Conservation (phyloP, 495 filamentous ascomycete genomes). For the Pseudoneurospora amorphoporcata region DNA sequence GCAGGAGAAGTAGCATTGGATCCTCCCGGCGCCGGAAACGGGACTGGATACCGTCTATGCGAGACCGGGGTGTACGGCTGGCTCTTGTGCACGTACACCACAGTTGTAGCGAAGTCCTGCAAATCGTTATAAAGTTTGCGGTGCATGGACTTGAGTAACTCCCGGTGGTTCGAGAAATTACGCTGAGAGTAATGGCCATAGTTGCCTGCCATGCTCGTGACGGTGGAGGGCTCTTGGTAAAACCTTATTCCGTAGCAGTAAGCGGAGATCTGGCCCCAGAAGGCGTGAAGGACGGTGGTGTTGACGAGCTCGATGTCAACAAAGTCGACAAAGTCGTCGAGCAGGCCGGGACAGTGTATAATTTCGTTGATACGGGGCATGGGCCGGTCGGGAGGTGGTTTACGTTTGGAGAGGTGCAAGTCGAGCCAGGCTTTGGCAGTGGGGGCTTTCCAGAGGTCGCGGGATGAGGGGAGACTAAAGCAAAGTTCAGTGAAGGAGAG, state of each 20-base stretch:
- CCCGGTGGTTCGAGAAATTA: constrained; percentile 2
- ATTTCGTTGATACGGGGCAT: constrained; percentile 10
- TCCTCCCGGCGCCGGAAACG: constrained; percentile 17
- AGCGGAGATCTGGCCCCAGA: constrained; percentile 44
- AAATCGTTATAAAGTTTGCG: constrained; percentile 12
- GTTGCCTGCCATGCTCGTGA: not conserved
- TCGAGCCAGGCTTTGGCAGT: constrained; percentile 41
- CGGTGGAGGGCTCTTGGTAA: constrained; percentile 4
- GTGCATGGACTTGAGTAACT: constrained; percentile 6
- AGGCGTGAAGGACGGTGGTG: constrained; percentile 37
- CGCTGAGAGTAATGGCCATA: not conserved
- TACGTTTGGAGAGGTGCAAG: constrained; percentile 21
- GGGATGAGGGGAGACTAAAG: constrained; percentile 40
- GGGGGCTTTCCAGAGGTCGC: constrained; percentile 41
- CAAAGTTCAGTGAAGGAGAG: constrained; percentile 49
- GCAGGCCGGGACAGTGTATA: constrained; percentile 17
- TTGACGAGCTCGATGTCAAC: constrained; percentile 39
- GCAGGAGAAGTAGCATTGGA: not conserved
- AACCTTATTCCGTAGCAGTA: constrained; percentile 36
- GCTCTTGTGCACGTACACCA: not conserved
- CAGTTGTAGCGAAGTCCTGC: constrained; percentile 4
- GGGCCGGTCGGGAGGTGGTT: not conserved
- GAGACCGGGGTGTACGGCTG: not conserved
- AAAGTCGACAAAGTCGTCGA: constrained; percentile 15
- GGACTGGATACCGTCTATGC: not conserved